Evolutionary conservation across 345 rosid genomes (phyloP).

Genomic region (Citrus medica): DNA sequence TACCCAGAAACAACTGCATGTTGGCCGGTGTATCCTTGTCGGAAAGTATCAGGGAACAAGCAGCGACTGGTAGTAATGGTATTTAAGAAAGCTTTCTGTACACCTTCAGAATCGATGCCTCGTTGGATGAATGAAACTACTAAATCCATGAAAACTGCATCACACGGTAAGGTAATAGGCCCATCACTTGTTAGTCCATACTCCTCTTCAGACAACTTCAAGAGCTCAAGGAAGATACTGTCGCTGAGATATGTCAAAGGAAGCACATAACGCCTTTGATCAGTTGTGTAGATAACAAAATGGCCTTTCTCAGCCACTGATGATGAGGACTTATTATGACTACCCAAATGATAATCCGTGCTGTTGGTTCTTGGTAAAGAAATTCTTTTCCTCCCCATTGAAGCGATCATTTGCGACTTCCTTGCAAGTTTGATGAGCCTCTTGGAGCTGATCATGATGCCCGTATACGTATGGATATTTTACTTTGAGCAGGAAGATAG

Average conservation of each 20-base stretch:
- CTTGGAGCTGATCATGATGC: constrained; percentile 21
- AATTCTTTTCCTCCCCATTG: constrained; percentile 8
- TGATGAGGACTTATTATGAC: not conserved
- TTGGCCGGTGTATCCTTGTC: not conserved
- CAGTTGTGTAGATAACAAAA: constrained; percentile 14
- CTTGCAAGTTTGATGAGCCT: constrained; percentile 26
- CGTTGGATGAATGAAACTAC: constrained; percentile 12
- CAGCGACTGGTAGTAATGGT: constrained; percentile 7
- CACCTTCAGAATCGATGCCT: not conserved
- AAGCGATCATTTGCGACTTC: constrained; percentile 18
- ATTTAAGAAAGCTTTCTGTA: constrained; percentile 19
- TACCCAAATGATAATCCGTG: not conserved
- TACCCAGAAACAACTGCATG: constrained; percentile 8
- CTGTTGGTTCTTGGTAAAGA: constrained; percentile 8
- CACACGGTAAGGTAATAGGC: constrained; percentile 28
- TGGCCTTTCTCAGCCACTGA: not conserved
- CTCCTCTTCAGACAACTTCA: constrained; percentile 29
- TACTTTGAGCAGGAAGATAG: no score
- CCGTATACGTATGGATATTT: not conserved
- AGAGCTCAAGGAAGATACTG: constrained; percentile 10
- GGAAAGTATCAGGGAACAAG: not conserved
- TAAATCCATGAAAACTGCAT: constrained; percentile 22
- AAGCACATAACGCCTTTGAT: not conserved
- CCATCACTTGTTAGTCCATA: constrained; percentile 26
- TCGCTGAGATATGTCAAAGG: not conserved